Conservation (phyloP, 169 alveolate species). For the Eimeria maxima region DNA sequence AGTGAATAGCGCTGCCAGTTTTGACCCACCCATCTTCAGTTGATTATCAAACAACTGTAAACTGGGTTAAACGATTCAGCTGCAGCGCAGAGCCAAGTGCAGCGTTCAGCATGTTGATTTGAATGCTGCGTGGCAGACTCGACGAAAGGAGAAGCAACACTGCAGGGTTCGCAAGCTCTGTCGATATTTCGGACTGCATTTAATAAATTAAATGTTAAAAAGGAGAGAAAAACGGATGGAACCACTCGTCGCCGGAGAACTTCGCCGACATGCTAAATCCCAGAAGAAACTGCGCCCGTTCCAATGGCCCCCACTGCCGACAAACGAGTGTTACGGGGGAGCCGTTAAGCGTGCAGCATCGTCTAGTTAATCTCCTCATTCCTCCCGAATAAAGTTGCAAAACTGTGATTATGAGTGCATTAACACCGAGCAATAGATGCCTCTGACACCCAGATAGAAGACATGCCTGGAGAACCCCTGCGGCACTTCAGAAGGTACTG, state of each 20-base stretch:
- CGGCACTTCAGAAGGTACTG: too few species aligned
- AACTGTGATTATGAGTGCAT: too few species aligned
- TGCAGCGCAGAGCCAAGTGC: not conserved
- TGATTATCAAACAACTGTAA: not conserved
- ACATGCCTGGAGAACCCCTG: too few species aligned
- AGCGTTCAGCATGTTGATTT: not conserved
- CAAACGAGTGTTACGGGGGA: not conserved
- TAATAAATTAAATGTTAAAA: too few species aligned
- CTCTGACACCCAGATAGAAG: too few species aligned
- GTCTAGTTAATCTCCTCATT: not conserved
- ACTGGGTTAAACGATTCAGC: not conserved
- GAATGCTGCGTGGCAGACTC: not conserved
- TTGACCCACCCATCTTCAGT: slow-evolving; percentile 17
- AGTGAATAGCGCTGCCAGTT: not conserved
- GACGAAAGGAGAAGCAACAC: not conserved
- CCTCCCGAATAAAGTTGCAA: not conserved
- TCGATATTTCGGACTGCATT: too few species aligned
- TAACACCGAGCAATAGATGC: too few species aligned
- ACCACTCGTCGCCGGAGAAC: not conserved
- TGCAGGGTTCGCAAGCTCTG: too few species aligned
- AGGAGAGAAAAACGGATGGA: too few species aligned
- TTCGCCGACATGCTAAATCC: not conserved
- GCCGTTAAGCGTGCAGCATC: not conserved
- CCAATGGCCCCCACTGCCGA: slow-evolving; percentile 1
- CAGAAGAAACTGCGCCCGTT: not conserved